Percentiles rank a stretch among this genome's conserved stretches.
phyloP scores from a whole-genome alignment of 2,329 filamentous ascomycete genomes.

The Sclerotinia minor region DNA sequence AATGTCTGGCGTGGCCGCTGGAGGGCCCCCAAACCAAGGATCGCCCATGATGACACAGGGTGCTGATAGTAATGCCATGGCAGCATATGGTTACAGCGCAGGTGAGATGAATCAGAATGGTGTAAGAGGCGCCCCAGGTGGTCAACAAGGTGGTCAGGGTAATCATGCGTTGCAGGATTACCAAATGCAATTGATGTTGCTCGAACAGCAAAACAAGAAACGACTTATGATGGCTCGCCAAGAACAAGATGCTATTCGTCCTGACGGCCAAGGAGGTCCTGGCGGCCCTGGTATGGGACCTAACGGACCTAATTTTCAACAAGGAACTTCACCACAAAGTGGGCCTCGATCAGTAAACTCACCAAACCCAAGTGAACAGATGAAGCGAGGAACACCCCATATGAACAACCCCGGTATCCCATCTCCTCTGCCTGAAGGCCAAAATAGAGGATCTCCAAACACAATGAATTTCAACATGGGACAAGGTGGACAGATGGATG shows the following conservation, averaged over 20 bases:
- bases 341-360: slow-evolving; percentile 67
- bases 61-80: slow-evolving; percentile 60
- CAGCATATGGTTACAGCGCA: slow-evolving; percentile 60
- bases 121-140: slow-evolving; percentile 58
- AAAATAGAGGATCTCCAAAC: slow-evolving; percentile 66
- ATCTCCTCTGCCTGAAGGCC: slow-evolving; percentile 70
- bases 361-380: slow-evolving; percentile 74
- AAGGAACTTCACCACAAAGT: slow-evolving; percentile 68
- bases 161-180: slow-evolving; percentile 85
- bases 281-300: slow-evolving; percentile 50
- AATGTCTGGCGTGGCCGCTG: slow-evolving; percentile 79
- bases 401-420: slow-evolving; percentile 69
- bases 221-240: slow-evolving; percentile 79
- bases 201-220: slow-evolving; percentile 88
- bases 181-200: slow-evolving; percentile 84
- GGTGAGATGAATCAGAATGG: slow-evolving; percentile 57
- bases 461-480: slow-evolving; percentile 61
- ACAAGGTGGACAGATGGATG: slow-evolving; percentile 57
- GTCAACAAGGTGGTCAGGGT: slow-evolving; percentile 56
- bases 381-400: slow-evolving; percentile 75
- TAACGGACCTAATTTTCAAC: slow-evolving; percentile 64
- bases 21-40: slow-evolving; percentile 71
- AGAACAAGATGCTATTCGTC: slow-evolving; percentile 65
- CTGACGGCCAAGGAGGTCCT: slow-evolving; percentile 51
- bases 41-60: slow-evolving; percentile 80